Evolutionary conservation across 1,284 basidiomycete species (phyloP).

Genomic region (Tausonia pullulans): DNA sequence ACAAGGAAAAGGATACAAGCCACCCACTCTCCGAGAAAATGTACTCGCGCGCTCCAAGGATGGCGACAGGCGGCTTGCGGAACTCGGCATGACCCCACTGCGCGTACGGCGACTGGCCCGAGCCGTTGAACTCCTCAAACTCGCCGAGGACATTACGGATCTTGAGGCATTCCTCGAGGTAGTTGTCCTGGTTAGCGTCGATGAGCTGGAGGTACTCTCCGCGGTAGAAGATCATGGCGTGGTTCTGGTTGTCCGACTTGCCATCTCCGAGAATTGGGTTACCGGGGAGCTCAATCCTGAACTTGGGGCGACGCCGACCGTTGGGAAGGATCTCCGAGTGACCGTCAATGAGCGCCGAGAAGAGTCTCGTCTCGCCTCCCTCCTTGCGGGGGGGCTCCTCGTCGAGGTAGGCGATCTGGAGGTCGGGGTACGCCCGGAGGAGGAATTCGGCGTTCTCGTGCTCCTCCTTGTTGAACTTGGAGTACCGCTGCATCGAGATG

Average conservation of each 20-base stretch:
- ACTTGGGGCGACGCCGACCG: constrained; percentile 85
- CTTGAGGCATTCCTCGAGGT: constrained; percentile 98
- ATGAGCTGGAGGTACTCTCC: constrained; percentile 98
- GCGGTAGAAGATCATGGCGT: constrained; percentile 97
- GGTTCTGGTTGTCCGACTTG: constrained; percentile 99
- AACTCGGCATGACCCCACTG: constrained; percentile 79
- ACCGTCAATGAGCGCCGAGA: constrained; percentile 92
- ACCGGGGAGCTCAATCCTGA: constrained; percentile 94
- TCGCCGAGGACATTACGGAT: constrained; percentile 97
- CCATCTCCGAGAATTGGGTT: constrained; percentile 99
- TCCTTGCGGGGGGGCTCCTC: constrained; percentile 90
- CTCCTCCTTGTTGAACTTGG: constrained; percentile 99
- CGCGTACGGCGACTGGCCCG: constrained; percentile 75
- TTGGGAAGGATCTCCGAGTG: constrained; percentile 90
- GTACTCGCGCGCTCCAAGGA: constrained; percentile 97
- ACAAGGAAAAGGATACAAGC: background rate
- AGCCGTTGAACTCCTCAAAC: constrained; percentile 87
- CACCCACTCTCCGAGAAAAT: constrained; percentile 83
- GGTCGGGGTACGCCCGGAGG: constrained; percentile 93
- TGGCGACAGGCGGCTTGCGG: constrained; percentile 80
- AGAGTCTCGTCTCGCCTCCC: constrained; percentile 87
- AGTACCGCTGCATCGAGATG: constrained; percentile 98
- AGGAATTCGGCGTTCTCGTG: constrained; percentile 98
- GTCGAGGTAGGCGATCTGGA: constrained; percentile 97
- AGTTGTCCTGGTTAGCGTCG: constrained; percentile 99